phyloP scores from a whole-genome alignment of 2,329 filamentous ascomycete genomes.

The Massarina eburnea region DNA sequence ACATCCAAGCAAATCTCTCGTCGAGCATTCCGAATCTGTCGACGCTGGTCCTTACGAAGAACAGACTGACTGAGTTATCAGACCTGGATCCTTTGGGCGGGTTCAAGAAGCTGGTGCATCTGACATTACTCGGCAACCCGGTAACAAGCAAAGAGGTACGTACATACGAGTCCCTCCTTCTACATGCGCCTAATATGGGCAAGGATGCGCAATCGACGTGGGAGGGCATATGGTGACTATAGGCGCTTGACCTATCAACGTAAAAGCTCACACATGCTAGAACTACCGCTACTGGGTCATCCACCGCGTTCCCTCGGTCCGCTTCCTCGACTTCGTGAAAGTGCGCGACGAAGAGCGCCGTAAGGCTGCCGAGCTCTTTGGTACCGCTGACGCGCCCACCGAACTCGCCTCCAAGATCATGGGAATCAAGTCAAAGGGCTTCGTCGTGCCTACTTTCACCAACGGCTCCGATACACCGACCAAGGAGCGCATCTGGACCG shows the following conservation, averaged over 20 bases:
- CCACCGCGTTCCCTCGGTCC: conserved; percentile 79
- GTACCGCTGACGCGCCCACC: conserved; percentile 74
- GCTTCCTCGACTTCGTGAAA: conserved; percentile 91
- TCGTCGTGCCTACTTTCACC: conserved; percentile 58
- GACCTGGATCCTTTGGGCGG: conserved; percentile 79
- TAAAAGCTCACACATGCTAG: conserved; percentile 50
- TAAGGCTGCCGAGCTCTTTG: conserved; percentile 79
- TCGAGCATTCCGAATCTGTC: conserved; percentile 78
- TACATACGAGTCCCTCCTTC: conserved; percentile 1
- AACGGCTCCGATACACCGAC: conserved; percentile 38
- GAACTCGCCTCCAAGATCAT: conserved; percentile 75
- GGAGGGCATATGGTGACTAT: neutral
- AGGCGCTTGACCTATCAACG: neutral
- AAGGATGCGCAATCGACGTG: conserved; percentile 14
- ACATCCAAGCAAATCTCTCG: conserved; percentile 74
- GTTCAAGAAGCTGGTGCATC: conserved; percentile 72
- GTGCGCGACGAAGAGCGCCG: conserved; percentile 83
- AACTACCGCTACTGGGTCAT: conserved; percentile 91
- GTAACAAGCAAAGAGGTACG: conserved; percentile 86
- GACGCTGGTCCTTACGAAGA: conserved; percentile 80
- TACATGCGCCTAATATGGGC: conserved; percentile 17
- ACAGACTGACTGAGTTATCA: conserved; percentile 79
- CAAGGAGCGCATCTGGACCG: conserved; percentile 73
- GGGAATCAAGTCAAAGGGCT: conserved; percentile 76
- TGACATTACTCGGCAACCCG: conserved; percentile 84